Percentiles rank a stretch among this genome's conserved stretches.
These are phyloP conservation scores for Citrullus mucosospermus DNA, from an alignment of 306 rosid genomes.

Conservation along the genomic window DNA sequence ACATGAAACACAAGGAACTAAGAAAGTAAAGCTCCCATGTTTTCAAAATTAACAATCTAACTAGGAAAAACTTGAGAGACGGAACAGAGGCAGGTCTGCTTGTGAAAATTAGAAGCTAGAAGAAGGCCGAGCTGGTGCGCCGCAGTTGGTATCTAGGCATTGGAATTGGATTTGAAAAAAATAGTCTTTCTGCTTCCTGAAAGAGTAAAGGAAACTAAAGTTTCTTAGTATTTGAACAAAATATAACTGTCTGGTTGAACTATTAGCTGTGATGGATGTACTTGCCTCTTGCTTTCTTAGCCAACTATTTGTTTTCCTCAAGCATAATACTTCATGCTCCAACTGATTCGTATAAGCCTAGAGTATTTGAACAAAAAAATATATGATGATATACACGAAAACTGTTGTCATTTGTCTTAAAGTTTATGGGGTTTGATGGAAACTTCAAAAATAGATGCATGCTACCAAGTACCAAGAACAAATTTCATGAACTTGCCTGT, in stretches of 20 bases:
- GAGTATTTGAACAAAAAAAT: not conserved
- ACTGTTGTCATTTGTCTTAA: not conserved
- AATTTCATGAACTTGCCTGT: slow-evolving; percentile 23
- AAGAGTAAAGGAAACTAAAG: not conserved
- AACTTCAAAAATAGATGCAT: not conserved
- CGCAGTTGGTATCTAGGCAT: slow-evolving; percentile 15
- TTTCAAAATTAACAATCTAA: not conserved
- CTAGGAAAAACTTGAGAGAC: not conserved
- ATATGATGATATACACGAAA: not conserved
- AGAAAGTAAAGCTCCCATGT: not conserved
- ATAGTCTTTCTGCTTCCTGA: slow-evolving; percentile 27
- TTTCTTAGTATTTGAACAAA: not conserved
- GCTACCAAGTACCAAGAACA: not conserved
- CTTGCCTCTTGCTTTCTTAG: slow-evolving; percentile 34
- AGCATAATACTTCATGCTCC: slow-evolving; percentile 17
- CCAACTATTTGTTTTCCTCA: slow-evolving; percentile 20
- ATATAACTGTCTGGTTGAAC: not conserved
- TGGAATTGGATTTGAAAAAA: slow-evolving; percentile 12
- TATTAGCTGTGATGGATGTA: not conserved
- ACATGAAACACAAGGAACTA: not conserved
- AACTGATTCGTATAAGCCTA: slow-evolving; percentile 38
- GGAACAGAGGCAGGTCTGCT: not conserved
- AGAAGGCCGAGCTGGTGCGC: slow-evolving; percentile 13
- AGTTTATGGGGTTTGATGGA: not conserved
- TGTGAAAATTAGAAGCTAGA: not conserved